These are phyloP conservation scores for Aspergillus sp. DNA, from an alignment of 2,329 filamentous ascomycete genomes.

Conservation along the genomic window DNA sequence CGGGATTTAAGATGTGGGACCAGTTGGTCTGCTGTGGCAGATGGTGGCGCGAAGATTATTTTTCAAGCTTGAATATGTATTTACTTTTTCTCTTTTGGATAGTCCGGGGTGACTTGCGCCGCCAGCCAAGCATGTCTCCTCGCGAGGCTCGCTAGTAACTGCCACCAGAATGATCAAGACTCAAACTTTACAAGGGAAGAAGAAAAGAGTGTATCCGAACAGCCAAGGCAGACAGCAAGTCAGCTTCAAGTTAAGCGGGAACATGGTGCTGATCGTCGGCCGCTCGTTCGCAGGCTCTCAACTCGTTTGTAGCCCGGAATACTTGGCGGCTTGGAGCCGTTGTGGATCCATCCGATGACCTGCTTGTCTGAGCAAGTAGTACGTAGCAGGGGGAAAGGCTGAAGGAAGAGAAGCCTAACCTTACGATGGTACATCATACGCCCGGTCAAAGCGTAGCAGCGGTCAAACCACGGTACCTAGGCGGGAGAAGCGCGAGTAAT, in stretches of 20 bases:
- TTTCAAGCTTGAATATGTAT: background rate
- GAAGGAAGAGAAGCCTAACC: background rate
- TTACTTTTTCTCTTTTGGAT: background rate
- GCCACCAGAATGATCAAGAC: background rate
- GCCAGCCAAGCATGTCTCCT: background rate
- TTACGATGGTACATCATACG: background rate
- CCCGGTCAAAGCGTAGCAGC: conserved; percentile 2
- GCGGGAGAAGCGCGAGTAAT: background rate
- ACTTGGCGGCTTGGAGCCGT: background rate
- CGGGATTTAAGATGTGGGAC: conserved; percentile 9
- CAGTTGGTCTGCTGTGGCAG: background rate
- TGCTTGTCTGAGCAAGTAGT: background rate
- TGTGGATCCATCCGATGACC: conserved; percentile 11
- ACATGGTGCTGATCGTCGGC: background rate
- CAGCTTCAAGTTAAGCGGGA: background rate
- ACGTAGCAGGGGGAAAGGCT: too few relatives aligned
- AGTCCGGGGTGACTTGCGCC: background rate
- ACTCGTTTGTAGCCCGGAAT: background rate
- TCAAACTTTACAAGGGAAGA: background rate
- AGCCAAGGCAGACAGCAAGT: background rate
- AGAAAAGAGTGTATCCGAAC: background rate
- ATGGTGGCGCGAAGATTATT: background rate
- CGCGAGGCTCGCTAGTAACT: background rate
- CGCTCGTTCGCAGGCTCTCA: background rate
- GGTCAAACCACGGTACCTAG: conserved; percentile 4